Conservation (phyloP, 148 eudicot species). For the Dysphania ambrosioides region DNA sequence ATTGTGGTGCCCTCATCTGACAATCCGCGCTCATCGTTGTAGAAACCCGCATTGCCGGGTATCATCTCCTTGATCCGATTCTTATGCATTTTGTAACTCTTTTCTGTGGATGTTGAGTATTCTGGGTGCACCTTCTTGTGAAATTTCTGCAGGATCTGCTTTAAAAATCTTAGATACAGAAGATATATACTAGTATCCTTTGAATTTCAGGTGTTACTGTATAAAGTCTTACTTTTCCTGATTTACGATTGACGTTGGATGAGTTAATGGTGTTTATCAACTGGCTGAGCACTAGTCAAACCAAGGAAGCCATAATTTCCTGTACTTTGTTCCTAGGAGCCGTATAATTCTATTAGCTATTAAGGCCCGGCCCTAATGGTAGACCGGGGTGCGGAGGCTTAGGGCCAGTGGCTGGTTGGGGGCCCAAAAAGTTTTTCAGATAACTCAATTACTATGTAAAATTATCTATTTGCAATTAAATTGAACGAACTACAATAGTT, state of each 20-base stretch:
- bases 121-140: conserved; percentile 92
- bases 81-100: conserved; percentile 36
- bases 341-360: not conserved
- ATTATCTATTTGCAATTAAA: no score
- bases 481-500: no score
- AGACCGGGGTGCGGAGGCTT: no score
- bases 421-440: no score
- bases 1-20: conserved; percentile 37
- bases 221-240: not conserved
- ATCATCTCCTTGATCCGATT: conserved; percentile 34
- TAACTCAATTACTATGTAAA: no score
- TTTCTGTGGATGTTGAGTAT: conserved; percentile 30
- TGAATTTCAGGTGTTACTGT: not conserved
- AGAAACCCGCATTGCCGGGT: conserved; percentile 27
- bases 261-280: not conserved
- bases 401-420: no score
- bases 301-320: not conserved
- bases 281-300: not conserved
- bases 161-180: conserved; percentile 12
- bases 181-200: not conserved
- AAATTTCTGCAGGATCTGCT: conserved; percentile 69
- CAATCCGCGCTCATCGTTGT: conserved; percentile 29
- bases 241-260: not conserved
- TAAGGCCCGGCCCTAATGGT: no score
- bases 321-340: not conserved